Conservation (phyloP, 805 yeast genomes). For the Citeromyces matritensis region DNA sequence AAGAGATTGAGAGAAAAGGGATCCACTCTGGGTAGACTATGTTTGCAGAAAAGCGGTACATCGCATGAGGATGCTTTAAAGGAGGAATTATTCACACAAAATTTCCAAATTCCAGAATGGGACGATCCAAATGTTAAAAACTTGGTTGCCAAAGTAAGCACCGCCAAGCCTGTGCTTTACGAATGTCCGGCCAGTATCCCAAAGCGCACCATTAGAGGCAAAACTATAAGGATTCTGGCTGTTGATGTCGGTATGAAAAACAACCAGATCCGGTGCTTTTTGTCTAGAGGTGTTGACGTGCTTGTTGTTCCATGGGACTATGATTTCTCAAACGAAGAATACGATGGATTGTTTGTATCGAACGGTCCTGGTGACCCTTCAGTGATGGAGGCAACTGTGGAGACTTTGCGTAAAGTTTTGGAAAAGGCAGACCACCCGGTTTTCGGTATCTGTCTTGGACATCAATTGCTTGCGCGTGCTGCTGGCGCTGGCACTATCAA, state of each 20-base stretch:
- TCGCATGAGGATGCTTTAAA: slow-evolving; percentile 17
- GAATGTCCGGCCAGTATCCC: slow-evolving; percentile 44
- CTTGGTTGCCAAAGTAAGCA: slow-evolving; percentile 84
- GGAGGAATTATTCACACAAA: slow-evolving; percentile 35
- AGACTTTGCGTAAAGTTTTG: slow-evolving; percentile 40
- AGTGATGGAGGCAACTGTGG: slow-evolving; percentile 56
- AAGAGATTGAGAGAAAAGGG: slow-evolving; percentile 88
- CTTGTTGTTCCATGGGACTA: slow-evolving; percentile 94
- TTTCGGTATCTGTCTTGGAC: slow-evolving; percentile 97
- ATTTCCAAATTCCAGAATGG: slow-evolving; percentile 75
- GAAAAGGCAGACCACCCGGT: slow-evolving; percentile 67
- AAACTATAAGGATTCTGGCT: slow-evolving; percentile 69
- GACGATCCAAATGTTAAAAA: slow-evolving; percentile 84
- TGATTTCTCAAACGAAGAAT: slow-evolving; percentile 65
- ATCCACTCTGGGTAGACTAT: slow-evolving; percentile 82
- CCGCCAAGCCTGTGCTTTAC: slow-evolving; percentile 60
- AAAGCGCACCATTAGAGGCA: slow-evolving; percentile 54
- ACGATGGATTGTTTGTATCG: slow-evolving; percentile 90
- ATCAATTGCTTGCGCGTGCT: slow-evolving; percentile 90
- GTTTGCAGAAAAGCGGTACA: slow-evolving; percentile 32
- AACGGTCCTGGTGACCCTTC: slow-evolving; percentile 99
- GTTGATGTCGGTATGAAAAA: slow-evolving; percentile 97
- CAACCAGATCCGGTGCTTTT: slow-evolving; percentile 95
- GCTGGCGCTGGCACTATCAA: slow-evolving; percentile 87
- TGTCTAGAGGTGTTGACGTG: slow-evolving; percentile 90